Base-by-base conservation (phyloP, 768 basidiomycete species). In the Fibroporia radiculosa region DNA sequence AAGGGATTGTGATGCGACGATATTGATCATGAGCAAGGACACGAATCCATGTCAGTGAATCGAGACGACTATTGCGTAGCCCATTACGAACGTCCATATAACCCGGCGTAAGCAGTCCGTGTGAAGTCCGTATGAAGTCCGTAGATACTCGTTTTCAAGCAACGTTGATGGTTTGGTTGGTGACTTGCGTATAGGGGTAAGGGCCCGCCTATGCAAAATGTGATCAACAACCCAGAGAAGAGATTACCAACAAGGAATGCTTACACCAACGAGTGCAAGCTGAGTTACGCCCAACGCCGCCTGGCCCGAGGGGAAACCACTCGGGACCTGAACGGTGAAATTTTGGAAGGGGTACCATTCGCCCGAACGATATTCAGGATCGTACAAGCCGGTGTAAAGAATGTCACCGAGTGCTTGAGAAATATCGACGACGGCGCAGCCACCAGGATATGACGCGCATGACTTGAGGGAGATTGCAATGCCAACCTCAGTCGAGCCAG, bases 401-500 rank as follows among this genome's bases (percentile, higher is more conserved):
- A 63, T 47, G 20, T 19, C 47, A 26, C 65, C 66, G 26, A 67
- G 49, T 6, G 38, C 29, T 19, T 58, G 38, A 18, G 51, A 37
- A 35, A 51, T 47, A 44, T 52, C 50, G 32, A 46, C 43, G 13
- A 52, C 40, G 5, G 56, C 49, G 49, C 60, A 62, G 32, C 41
- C 23, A 18, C 38, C 51, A 22, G 32, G 31, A n/a, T 45, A 39
- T 1, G 39, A 42, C 2, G 50, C 38, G 52, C 66, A 67, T 7
- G 56, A 45, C 27, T 45, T 35, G 33, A 64, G 34, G 1, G 57
- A 60, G 40, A 69, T 65, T 35, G 61, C 63, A 32, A 67, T 43
- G 3, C 57, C 63, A 26, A 66, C 61, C 38, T 69, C 66, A 12
- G 49, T 41, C 10, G 63, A 63, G 44, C 56, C 50, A 7, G 60